These are phyloP conservation scores for Scheffersomyces stipitis DNA, from an alignment of 805 yeast species.

Conservation along the genomic window DNA sequence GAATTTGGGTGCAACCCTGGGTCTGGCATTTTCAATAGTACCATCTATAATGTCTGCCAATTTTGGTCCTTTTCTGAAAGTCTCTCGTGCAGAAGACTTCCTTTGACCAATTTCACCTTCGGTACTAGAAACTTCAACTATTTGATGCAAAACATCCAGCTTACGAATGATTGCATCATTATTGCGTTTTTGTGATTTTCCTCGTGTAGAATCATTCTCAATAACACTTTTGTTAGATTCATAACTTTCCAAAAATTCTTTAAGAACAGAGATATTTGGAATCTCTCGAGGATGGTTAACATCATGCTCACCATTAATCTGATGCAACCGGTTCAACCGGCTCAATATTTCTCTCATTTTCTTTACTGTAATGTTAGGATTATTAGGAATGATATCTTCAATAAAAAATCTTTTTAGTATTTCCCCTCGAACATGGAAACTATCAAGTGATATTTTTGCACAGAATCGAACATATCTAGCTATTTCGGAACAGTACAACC, in stretches of 20 bases:
- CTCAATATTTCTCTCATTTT: not conserved
- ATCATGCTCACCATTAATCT: not conserved
- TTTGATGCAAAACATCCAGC: not conserved
- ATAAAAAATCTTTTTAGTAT: not conserved
- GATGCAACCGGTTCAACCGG: not conserved
- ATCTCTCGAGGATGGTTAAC: too few species aligned
- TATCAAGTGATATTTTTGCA: not conserved
- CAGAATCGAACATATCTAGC: constrained; percentile 1
- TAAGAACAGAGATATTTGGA: not conserved
- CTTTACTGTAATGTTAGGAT: not conserved
- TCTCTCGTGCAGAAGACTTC: not conserved
- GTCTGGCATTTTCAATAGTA: not conserved
- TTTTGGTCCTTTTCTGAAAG: not conserved
- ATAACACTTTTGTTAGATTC: not conserved
- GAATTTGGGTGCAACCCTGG: not conserved
- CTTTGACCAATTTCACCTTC: not conserved
- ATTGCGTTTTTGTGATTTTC: not conserved
- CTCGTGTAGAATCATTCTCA: not conserved
- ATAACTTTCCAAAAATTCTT: not conserved
- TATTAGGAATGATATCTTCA: not conserved
- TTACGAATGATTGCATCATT: not conserved
- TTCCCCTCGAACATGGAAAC: not conserved
- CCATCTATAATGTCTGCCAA: not conserved
- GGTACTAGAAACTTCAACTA: not conserved
- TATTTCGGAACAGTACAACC: constrained; percentile 1